Evolutionary conservation across 805 yeast species (phyloP), one percentile per base, ranked within the genome.

Genomic region (Kazachstania africana): DNA sequence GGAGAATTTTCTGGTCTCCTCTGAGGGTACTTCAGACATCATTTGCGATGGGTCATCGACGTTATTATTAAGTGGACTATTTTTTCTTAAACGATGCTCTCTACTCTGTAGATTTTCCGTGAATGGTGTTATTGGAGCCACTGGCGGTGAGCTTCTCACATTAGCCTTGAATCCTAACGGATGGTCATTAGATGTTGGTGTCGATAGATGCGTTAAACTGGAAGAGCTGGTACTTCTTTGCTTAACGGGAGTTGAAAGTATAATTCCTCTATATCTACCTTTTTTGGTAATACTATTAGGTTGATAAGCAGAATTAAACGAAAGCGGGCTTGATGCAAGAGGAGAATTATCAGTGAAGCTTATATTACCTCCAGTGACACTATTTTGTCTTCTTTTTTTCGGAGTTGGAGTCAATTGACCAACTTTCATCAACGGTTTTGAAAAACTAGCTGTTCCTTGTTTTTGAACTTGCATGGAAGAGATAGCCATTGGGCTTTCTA

Each of bases 401-500:
- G 50, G 48, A n/a, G 49, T 46, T 5, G 50, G 45, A 8, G 47
- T 47, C 27, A 41, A 32, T 19, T 42, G 36, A n/a, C 52, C 54
- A 2, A 55, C 51, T 35, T 53, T 53, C 61, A 55, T 56, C 29
- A 47, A 36, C 12, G 59, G 59, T 32, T 53, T 50, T 3, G 53
- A 40, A 26, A 48, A 52, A 14, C 40, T 41, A 14, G 45, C 45
- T 10, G 50, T 38, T 8, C 48, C 51, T 24, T 40, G 34, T 32
- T 37, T 50, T 26, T 55, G 57, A 19, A 56, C 54, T 29, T 47
- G 45, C 33, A 50, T 26, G 1, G 61, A 56, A 2, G 59, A 49
- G 16, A 45, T 47, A 4, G 61, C 61, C 59, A 56, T 55, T 14
- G 61, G 61, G 12, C 54, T 47, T 31, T 53, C 47, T 43, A 54